These are phyloP conservation scores for Drechslera avenae DNA, from an alignment of 2,329 filamentous ascomycete species.

Conservation along the genomic window DNA sequence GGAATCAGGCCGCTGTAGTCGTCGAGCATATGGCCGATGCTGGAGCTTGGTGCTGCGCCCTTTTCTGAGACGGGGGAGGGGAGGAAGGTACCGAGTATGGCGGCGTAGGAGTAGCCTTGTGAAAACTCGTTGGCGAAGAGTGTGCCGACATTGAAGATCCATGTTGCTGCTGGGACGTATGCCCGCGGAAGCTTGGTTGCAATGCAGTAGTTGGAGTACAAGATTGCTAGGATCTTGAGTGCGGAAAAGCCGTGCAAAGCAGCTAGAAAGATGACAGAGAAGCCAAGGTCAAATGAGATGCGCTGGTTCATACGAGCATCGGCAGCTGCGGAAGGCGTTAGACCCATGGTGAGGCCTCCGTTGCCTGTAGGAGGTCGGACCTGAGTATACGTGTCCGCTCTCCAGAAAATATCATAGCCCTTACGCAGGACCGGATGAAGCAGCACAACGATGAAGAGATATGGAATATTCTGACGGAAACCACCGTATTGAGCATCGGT, in stretches of 20 bases:
- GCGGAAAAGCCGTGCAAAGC: constrained; percentile 85
- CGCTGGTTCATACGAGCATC: constrained; percentile 66
- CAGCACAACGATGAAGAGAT: constrained; percentile 73
- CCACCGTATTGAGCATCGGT: constrained; percentile 86
- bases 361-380: constrained; percentile 45
- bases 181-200: constrained; percentile 72
- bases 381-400: constrained; percentile 52
- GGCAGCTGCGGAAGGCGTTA: constrained; percentile 56
- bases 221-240: constrained; percentile 78
- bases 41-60: constrained; percentile 51
- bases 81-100: constrained; percentile 62
- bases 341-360: constrained; percentile 47
- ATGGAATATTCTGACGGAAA: constrained; percentile 86
- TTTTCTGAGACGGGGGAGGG: constrained; percentile 51
- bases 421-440: constrained; percentile 80
- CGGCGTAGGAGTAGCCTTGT: constrained; percentile 74
- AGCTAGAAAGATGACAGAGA: constrained; percentile 77
- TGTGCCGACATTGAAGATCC: constrained; percentile 84
- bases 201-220: constrained; percentile 81
- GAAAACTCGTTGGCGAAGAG: constrained; percentile 90
- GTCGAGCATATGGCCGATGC: constrained; percentile 76
- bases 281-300: constrained; percentile 79
- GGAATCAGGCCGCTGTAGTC: constrained; percentile 79
- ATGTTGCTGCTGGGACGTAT: constrained; percentile 77
- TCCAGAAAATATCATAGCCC: constrained; percentile 65